Percentiles rank a stretch among this genome's conserved stretches.
phyloP scores from a whole-genome alignment of 2,329 filamentous ascomycete genomes.

The Daldinia eschscholtzii region DNA sequence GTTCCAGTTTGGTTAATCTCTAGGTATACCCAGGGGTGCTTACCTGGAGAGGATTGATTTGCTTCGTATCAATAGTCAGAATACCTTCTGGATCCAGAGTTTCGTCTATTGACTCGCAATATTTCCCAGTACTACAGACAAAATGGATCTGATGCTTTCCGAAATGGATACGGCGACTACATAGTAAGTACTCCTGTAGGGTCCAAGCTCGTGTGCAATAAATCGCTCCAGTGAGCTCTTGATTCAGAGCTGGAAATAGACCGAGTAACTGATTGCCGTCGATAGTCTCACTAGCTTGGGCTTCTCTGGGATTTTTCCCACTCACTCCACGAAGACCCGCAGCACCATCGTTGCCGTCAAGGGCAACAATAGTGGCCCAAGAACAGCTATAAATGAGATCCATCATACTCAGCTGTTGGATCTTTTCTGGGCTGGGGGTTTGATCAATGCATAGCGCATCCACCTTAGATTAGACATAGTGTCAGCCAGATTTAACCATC shows the following conservation, averaged over 20 bases:
- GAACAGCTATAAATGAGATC: background rate
- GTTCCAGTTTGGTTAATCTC: background rate
- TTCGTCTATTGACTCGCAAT: background rate
- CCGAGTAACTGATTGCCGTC: background rate
- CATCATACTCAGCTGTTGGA: background rate
- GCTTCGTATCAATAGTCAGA: background rate
- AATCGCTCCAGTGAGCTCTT: background rate
- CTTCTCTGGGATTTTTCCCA: background rate
- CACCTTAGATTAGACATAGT: background rate
- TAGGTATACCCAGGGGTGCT: background rate
- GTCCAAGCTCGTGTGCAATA: background rate
- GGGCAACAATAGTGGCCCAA: background rate
- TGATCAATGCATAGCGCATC: background rate
- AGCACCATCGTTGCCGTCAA: background rate
- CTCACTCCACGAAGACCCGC: background rate
- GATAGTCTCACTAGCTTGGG: background rate
- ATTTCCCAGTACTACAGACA: background rate
- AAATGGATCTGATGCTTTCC: slow-evolving; percentile 2
- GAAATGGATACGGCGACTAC: background rate
- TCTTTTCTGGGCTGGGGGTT: background rate
- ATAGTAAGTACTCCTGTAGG: background rate
- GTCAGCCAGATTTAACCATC: background rate
- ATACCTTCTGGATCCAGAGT: background rate
- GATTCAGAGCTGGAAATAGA: background rate
- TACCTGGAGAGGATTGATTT: background rate